These are phyloP conservation scores for Scolecobasidium constrictum DNA, from an alignment of 2,329 filamentous ascomycete genomes.

Conservation along the genomic window DNA sequence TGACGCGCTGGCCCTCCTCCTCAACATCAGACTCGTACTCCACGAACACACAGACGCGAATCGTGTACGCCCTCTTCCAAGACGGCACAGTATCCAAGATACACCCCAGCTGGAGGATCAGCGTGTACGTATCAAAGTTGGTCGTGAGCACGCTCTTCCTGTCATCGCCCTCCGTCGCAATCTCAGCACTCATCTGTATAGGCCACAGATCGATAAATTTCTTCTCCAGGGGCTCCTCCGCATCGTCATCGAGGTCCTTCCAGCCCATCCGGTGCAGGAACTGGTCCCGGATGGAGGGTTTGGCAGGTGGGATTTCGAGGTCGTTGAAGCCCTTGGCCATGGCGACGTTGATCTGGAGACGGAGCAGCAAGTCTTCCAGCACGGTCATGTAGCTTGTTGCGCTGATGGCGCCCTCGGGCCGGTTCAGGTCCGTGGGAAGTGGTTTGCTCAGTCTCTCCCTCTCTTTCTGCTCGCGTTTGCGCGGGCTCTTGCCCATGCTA, in stretches of 20 bases:
- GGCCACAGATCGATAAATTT: constrained; percentile 84
- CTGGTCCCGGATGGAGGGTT: constrained; percentile 18
- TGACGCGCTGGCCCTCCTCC: constrained; percentile 63
- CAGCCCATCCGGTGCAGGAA: constrained; percentile 17
- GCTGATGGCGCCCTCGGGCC: constrained; percentile 56
- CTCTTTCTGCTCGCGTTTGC: constrained; percentile 24
- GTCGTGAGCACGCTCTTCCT: constrained; percentile 62
- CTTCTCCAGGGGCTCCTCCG: constrained; percentile 39
- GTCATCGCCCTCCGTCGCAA: constrained; percentile 45
- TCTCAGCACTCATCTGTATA: constrained; percentile 84
- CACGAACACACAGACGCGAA: constrained; percentile 78
- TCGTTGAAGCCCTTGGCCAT: constrained; percentile 71
- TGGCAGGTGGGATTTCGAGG: constrained; percentile 53
- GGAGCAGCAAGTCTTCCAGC: constrained; percentile 68
- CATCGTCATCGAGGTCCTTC: constrained; percentile 34
- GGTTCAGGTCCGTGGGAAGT: constrained; percentile 60
- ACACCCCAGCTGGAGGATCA: constrained; percentile 79
- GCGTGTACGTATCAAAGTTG: constrained; percentile 82
- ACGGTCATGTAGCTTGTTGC: constrained; percentile 70
- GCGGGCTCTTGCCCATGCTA: constrained; percentile 18
- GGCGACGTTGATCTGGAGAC: constrained; percentile 73
- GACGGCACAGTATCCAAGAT: constrained; percentile 72
- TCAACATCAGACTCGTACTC: constrained; percentile 78
- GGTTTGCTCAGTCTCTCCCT: constrained; percentile 45
- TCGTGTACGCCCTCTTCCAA: constrained; percentile 62